phyloP scores from a whole-genome alignment of 805 yeast genomes.

The Starmera caribaea region DNA sequence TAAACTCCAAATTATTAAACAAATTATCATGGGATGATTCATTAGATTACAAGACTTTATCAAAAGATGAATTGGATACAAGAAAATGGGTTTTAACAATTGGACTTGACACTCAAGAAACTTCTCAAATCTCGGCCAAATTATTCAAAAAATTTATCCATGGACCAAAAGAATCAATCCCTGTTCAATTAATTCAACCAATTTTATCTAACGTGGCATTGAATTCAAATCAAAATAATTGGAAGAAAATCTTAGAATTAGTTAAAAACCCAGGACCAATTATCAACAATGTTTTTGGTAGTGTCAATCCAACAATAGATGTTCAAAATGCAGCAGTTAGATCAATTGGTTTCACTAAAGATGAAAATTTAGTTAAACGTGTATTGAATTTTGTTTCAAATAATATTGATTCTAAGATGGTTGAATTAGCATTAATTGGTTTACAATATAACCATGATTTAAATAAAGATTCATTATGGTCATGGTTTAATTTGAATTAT shows the following conservation, averaged over 20 bases:
- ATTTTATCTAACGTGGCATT: constrained; percentile 33
- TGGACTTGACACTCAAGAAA: constrained; percentile 18
- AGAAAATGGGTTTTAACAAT: constrained; percentile 34
- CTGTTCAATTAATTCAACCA: constrained; percentile 38
- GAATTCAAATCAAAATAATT: constrained; percentile 34
- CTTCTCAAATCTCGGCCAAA: constrained; percentile 24
- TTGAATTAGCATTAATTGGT: constrained; percentile 54
- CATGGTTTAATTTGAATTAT: constrained; percentile 48
- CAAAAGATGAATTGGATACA: constrained; percentile 30
- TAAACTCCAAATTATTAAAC: constrained; percentile 13
- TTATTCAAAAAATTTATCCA: constrained; percentile 40
- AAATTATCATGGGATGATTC: constrained; percentile 33
- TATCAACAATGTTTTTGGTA: constrained; percentile 21
- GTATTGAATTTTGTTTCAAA: constrained; percentile 47
- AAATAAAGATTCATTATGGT: constrained; percentile 32
- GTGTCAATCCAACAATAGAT: constrained; percentile 18
- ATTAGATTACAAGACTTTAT: constrained; percentile 27
- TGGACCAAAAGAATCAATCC: constrained; percentile 43
- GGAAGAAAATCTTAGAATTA: constrained; percentile 48
- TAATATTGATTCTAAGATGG: constrained; percentile 43
- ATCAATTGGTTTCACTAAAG: constrained; percentile 40
- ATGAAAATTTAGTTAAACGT: constrained; percentile 37
- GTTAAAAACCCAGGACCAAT: constrained; percentile 41
- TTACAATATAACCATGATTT: constrained; percentile 28
- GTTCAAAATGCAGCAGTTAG: constrained; percentile 48